Evolutionary conservation across 2,329 filamentous ascomycete species (phyloP).

Genomic region (Raffaelea albimanens): DNA sequence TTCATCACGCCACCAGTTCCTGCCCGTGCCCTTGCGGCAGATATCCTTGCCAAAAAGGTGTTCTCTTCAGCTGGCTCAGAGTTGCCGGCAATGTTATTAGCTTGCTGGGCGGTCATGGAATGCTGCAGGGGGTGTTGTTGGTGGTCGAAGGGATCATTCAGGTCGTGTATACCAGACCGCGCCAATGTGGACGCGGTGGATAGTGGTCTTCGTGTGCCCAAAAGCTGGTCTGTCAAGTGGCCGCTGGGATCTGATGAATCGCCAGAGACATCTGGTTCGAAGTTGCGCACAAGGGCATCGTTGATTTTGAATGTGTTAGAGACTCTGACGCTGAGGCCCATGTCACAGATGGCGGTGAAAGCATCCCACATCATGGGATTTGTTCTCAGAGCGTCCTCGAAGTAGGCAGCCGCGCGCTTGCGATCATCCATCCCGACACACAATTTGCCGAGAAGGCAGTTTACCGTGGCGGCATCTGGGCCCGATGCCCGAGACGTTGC

Average conservation of each 20-base stretch:
- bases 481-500: slow-evolving; percentile 63
- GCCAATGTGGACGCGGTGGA: slow-evolving; percentile 29
- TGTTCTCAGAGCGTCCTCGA: slow-evolving; percentile 76
- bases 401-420: slow-evolving; percentile 74
- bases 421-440: slow-evolving; percentile 75
- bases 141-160: slow-evolving; percentile 42
- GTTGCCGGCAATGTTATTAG: neutral
- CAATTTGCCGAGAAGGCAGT: slow-evolving; percentile 77
- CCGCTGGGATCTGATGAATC: slow-evolving; percentile 20
- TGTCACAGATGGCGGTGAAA: slow-evolving; percentile 80
- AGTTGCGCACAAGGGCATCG: slow-evolving; percentile 37
- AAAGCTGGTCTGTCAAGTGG: slow-evolving; percentile 23
- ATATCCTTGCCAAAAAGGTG: slow-evolving; percentile 47
- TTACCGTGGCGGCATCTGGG: slow-evolving; percentile 77
- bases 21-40: slow-evolving; percentile 38
- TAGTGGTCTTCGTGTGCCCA: neutral
- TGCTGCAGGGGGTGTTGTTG: slow-evolving; percentile 13
- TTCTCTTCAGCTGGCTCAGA: slow-evolving; percentile 34
- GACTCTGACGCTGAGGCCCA: slow-evolving; percentile 70
- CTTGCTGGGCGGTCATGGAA: neutral
- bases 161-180: slow-evolving; percentile 21
- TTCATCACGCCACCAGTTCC: slow-evolving; percentile 25
- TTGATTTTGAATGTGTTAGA: slow-evolving; percentile 79
- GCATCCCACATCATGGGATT: slow-evolving; percentile 99
- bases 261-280: slow-evolving; percentile 28